Evolutionary conservation across 768 basidiomycete species (phyloP).

Genomic region (Botryobasidium botryosum): DNA sequence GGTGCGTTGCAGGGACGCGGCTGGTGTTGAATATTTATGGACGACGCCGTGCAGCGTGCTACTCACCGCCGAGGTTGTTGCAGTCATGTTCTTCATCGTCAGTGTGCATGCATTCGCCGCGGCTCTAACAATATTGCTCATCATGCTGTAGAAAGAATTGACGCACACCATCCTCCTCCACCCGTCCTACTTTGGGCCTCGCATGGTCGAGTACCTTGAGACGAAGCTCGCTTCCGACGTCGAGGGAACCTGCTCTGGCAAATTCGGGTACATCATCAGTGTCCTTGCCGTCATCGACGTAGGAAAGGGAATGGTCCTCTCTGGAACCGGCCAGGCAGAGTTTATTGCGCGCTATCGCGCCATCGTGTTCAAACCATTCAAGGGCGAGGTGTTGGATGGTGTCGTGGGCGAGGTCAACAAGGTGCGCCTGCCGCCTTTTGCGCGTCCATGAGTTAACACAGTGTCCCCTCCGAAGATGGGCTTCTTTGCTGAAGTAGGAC

Average conservation of each 20-base stretch:
- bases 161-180: constrained; percentile 96
- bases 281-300: constrained; percentile 83
- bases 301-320: constrained; percentile 81
- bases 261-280: constrained; percentile 87
- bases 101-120: neutral
- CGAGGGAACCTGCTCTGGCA: constrained; percentile 92
- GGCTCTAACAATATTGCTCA: constrained; percentile 23
- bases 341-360: constrained; percentile 90
- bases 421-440: constrained; percentile 28
- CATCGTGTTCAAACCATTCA: constrained; percentile 99
- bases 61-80: too few species aligned
- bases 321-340: constrained; percentile 88
- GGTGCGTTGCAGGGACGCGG: too few species aligned
- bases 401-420: constrained; percentile 92
- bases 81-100: constrained; percentile 14
- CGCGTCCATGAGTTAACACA: constrained; percentile 2
- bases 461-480: constrained; percentile 55
- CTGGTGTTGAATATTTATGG: too few species aligned
- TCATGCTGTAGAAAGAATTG: constrained; percentile 96
- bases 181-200: constrained; percentile 95
- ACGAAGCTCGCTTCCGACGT: constrained; percentile 90
- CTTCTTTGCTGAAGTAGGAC: constrained; percentile 94
- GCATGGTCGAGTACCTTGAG: constrained; percentile 85
- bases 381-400: constrained; percentile 95
- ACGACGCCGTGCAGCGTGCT: too few species aligned